These are phyloP conservation scores for Eucalyptus urophylla DNA, from an alignment of 345 rosid species.

Conservation along the genomic window DNA sequence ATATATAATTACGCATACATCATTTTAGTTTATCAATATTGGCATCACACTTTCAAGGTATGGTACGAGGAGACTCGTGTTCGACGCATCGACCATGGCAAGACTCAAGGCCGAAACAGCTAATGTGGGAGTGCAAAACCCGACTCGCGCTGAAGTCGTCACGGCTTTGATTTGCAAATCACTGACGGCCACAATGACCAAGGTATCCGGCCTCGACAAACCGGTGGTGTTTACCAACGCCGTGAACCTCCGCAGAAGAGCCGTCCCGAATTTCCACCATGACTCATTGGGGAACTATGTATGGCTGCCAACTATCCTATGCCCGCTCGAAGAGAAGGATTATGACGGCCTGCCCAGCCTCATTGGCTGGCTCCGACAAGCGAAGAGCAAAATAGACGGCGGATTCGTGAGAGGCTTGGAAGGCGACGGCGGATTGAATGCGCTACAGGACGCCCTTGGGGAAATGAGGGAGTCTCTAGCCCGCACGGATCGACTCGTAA, in stretches of 20 bases:
- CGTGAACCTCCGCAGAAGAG: neutral
- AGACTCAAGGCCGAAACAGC: neutral
- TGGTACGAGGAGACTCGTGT: neutral
- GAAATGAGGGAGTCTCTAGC: neutral
- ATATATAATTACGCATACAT: neutral
- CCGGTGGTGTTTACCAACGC: neutral
- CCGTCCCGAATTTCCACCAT: neutral
- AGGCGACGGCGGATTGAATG: neutral
- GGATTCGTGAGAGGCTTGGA: neutral
- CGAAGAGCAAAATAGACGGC: neutral
- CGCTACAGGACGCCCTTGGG: neutral
- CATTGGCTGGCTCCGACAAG: neutral
- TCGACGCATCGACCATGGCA: neutral
- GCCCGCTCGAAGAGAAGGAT: neutral
- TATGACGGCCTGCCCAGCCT: neutral
- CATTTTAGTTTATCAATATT: neutral
- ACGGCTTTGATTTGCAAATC: slow-evolving; percentile 1
- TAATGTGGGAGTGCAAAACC: neutral
- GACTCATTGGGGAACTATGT: neutral
- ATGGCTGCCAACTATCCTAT: neutral
- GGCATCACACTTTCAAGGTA: neutral
- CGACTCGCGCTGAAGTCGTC: slow-evolving; percentile 5
- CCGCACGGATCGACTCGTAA: neutral
- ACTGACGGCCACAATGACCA: neutral
- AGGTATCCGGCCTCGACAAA: neutral